Base-by-base conservation (phyloP, 163 green algal genomes). In the Chlamydomonas reinhardtii region DNA sequence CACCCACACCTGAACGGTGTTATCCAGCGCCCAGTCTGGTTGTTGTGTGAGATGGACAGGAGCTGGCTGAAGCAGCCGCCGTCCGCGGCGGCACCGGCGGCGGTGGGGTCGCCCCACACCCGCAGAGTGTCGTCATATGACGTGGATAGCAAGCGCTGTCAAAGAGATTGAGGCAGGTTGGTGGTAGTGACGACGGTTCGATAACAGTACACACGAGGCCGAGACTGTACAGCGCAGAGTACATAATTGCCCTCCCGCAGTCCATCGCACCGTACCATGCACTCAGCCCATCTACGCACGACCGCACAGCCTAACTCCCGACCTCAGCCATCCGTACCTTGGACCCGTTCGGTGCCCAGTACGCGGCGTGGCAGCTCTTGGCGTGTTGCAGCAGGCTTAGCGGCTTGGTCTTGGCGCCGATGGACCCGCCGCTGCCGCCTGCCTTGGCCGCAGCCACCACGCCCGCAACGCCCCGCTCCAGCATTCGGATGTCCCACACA, bases 11-110 rank as follows among this genome's bases (percentile, higher is more conserved):
- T 89, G 85, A 97, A 96, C 9, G 96, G 94, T 75, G 93, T 84
- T 24, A 97, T 90, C 94, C 95, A 97, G n/a, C 88, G 88, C 0
- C 95, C 95, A 0, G 95, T 98, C 75, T 98, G 91, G 88, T 97
- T 98, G 91, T 98, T 91, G 88, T 98, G 95, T 16, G 74, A 83
- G 31, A 96, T 91, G 59, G 31, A 76, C 29, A 85, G 17, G 32
- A 80, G 34, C 66, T 91, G 61, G 1, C n/a, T 17, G 52, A 93
- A 59, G 32, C 37, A 16, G 34, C 52, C 34, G 62, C 31, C 80
- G 6, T 37, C 34, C 2, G 68, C 25, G 34, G 34, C 35, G 20
- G 59, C 34, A 6, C 32, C 75, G 37, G 34, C 31, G 16, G 34
- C 31, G 16, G 20, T 54, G 34, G 34, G 85, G 31, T 61, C 71